These are phyloP conservation scores for Hanseniaspora osmophila DNA, from an alignment of 805 yeast species.

Conservation along the genomic window DNA sequence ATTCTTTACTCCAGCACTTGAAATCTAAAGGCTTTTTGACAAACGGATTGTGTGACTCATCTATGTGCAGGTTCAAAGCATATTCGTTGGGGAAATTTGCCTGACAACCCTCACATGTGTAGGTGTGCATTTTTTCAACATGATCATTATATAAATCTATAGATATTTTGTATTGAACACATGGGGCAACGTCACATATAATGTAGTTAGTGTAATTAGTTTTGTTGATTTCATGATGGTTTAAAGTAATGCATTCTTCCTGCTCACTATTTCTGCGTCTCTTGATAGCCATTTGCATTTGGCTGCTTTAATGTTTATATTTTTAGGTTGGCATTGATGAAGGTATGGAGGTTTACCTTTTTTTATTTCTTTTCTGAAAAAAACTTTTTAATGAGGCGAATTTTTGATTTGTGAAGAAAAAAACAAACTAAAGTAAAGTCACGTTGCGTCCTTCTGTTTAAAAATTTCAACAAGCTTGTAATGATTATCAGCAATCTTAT, in stretches of 20 bases:
- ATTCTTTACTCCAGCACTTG: slow-evolving; percentile 30
- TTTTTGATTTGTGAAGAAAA: no score
- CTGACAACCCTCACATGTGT: slow-evolving; percentile 26
- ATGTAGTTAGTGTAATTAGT: not conserved
- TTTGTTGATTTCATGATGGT: not conserved
- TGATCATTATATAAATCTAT: slow-evolving; percentile 9
- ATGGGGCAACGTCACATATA: slow-evolving; percentile 10
- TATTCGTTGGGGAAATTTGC: slow-evolving; percentile 30
- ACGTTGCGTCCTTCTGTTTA: no score
- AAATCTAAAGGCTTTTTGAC: slow-evolving; percentile 20
- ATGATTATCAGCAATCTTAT: no score
- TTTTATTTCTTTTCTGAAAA: no score
- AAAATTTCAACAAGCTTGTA: no score
- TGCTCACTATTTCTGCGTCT: not conserved
- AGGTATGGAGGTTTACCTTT: no score
- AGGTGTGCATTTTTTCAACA: slow-evolving; percentile 9
- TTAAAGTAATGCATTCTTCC: not conserved
- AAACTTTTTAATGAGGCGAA: no score
- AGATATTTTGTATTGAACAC: slow-evolving; percentile 7
- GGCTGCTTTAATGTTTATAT: no score
- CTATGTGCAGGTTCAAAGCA: slow-evolving; percentile 33
- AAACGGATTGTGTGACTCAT: slow-evolving; percentile 41
- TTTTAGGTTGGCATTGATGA: no score
- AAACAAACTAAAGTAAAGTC: no score
- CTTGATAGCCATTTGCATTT: not conserved